Conservation (phyloP, 2,329 filamentous ascomycete genomes). For the Nakataea oryzae region DNA sequence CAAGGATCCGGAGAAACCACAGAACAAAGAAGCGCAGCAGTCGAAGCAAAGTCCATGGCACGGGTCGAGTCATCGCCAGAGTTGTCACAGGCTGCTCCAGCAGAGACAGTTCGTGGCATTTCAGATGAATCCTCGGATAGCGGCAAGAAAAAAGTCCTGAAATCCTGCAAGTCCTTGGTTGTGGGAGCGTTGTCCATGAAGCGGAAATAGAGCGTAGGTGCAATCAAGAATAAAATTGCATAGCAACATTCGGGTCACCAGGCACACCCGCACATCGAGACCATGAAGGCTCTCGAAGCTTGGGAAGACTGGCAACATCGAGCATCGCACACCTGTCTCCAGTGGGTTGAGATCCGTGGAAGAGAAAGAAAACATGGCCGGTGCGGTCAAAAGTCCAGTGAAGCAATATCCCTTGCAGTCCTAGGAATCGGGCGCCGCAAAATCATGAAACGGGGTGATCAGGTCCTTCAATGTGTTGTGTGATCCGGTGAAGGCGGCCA, state of each 20-base stretch:
- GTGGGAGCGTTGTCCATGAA: neutral
- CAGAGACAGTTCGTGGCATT: neutral
- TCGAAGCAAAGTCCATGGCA: neutral
- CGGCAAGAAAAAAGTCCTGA: neutral
- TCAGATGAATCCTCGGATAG: neutral
- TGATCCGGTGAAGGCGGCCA: neutral
- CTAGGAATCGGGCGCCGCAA: no score
- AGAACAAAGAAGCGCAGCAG: neutral
- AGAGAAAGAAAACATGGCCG: neutral
- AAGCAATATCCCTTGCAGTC: no score
- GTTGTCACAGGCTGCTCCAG: neutral
- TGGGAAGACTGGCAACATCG: neutral
- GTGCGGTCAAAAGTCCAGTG: neutral
- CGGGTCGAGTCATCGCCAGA: neutral
- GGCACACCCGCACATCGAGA: neutral
- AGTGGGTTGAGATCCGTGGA: neutral
- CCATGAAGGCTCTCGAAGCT: neutral
- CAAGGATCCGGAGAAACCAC: neutral
- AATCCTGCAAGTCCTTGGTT: neutral
- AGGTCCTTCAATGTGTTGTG: neutral
- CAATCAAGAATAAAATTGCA: neutral
- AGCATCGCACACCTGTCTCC: neutral
- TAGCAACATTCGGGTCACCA: neutral
- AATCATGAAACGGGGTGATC: neutral
- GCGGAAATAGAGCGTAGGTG: neutral